Percentiles rank a stretch among this genome's conserved stretches.
Conservation (phyloP, 495 filamentous ascomycete species). For the Neurospora sublineolata region DNA sequence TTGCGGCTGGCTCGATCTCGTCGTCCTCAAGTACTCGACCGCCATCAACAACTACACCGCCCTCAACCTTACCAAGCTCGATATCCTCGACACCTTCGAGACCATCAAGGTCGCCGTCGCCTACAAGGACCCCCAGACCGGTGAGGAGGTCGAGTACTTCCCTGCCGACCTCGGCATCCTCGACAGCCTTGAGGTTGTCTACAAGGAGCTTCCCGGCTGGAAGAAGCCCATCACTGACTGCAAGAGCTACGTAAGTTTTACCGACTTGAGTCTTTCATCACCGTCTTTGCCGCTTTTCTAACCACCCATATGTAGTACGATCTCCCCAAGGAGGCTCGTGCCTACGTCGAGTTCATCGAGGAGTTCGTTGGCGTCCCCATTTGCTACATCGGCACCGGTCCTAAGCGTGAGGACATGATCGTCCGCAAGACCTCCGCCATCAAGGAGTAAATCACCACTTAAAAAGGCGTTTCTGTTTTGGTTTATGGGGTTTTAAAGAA, state of each 20-base stretch:
- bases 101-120: conserved; percentile 68
- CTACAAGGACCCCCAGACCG: conserved; percentile 46
- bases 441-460: not conserved
- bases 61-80: conserved; percentile 77
- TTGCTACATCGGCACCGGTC: conserved; percentile 72
- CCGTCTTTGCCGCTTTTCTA: not conserved
- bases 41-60: conserved; percentile 62
- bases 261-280: not conserved
- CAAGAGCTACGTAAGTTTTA: conserved; percentile 17
- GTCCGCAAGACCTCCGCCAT: conserved; percentile 9
- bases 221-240: conserved; percentile 46
- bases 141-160: conserved; percentile 25
- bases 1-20: conserved; percentile 85
- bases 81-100: conserved; percentile 73
- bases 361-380: conserved; percentile 58
- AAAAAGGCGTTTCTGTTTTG: not conserved
- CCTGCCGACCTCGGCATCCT: conserved; percentile 26
- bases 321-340: conserved; percentile 61
- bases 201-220: conserved; percentile 73
- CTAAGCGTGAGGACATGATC: conserved; percentile 47
- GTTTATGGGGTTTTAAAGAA: not conserved
- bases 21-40: conserved; percentile 68
- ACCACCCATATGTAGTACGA: conserved; percentile 39
- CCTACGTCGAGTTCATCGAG: conserved; percentile 65
- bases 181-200: conserved; percentile 44